Base-by-base conservation (phyloP, 371 early-diverging fungal genomes). In the Mucor saturninus region DNA sequence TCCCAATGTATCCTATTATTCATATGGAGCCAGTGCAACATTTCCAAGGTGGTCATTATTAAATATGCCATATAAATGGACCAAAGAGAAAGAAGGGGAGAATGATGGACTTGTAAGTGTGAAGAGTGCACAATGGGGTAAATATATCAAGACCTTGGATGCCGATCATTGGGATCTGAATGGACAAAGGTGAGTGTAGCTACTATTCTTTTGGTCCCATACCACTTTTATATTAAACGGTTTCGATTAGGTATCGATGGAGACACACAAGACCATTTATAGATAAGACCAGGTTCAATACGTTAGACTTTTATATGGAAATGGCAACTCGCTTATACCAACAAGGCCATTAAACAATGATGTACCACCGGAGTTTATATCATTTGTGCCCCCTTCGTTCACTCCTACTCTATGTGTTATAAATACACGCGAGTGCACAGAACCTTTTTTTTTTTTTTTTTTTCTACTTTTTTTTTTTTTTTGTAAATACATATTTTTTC, bases 31-130 rank as follows among this genome's bases (percentile, higher is more conserved):
- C 0, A 75, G 85, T 4, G 83, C 87, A 35, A 80, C 78, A 28
- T 69, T 79, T 35, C 61, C 67, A 15, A 21, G 57, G 15, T 67
- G 77, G 56, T 87, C 81, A 68, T 79, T 83, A 14, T 76, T 85
- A 49, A 89, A 82, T 4, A 72, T 90, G 15, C 85, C 91, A 0
- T 84, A 85, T 57, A 83, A 86, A 52, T 68, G 59, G 64, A 40
- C 59, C 6, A 50, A 59, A 42, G 62, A 61, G 5, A 68, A 60
- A 30, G 69, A 73, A 50, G 97, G 96, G 9, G 82, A 83, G 0
- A 97, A 97, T 71, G 97, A 97, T 74, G 97, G 97, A 28, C 68
- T 97, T 46, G 97, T 97, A 1, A 86, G 89, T 38, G 64, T 93
- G 8, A 64, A 83, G 9, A 88, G 88, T 62, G 95, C 95, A 3